Evolutionary conservation across 2,329 filamentous ascomycete species (phyloP).

Genomic region (Penicillium sclerotigenum): DNA sequence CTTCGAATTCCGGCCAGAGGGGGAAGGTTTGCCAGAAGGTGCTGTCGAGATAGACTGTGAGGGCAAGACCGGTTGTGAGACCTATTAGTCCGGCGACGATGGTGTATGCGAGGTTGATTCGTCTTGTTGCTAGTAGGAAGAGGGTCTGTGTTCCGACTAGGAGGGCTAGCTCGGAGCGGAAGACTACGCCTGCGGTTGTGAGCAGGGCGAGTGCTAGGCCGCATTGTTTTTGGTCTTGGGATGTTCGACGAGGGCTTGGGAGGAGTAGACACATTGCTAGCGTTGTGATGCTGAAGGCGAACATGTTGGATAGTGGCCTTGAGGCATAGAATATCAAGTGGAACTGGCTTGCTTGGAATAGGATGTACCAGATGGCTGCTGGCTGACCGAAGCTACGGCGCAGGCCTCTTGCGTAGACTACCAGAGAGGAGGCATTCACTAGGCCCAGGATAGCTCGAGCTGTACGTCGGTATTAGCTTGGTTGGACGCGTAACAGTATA

Average conservation of each 20-base stretch:
- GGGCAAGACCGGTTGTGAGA: conserved; percentile 65
- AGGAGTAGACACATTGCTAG: conserved; percentile 49
- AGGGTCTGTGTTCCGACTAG: conserved; percentile 67
- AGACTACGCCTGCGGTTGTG: conserved; percentile 76
- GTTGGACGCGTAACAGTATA: neutral
- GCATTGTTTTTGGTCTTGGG: conserved; percentile 47
- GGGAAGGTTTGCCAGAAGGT: conserved; percentile 82
- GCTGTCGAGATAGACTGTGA: conserved; percentile 77
- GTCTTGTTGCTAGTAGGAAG: conserved; percentile 58
- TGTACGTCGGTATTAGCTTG: conserved; percentile 27
- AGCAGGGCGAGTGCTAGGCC: conserved; percentile 69
- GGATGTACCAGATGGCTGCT: conserved; percentile 72
- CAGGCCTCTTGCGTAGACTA: conserved; percentile 64
- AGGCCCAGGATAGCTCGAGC: conserved; percentile 75
- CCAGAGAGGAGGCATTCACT: conserved; percentile 67
- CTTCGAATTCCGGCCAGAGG: conserved; percentile 86
- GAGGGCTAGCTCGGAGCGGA: conserved; percentile 84
- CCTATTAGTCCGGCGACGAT: conserved; percentile 65
- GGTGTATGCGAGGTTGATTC: conserved; percentile 55
- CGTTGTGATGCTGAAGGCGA: conserved; percentile 71
- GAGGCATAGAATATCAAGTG: conserved; percentile 92
- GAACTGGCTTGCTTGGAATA: conserved; percentile 80
- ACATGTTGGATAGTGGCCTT: conserved; percentile 91
- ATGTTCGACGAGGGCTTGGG: conserved; percentile 35
- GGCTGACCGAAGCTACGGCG: conserved; percentile 64